A percentile compares a stretch with the other conserved stretches of the same genome.
Conservation (phyloP, 2,329 filamentous ascomycete species). For the Chrysosporium queenslandicum region DNA sequence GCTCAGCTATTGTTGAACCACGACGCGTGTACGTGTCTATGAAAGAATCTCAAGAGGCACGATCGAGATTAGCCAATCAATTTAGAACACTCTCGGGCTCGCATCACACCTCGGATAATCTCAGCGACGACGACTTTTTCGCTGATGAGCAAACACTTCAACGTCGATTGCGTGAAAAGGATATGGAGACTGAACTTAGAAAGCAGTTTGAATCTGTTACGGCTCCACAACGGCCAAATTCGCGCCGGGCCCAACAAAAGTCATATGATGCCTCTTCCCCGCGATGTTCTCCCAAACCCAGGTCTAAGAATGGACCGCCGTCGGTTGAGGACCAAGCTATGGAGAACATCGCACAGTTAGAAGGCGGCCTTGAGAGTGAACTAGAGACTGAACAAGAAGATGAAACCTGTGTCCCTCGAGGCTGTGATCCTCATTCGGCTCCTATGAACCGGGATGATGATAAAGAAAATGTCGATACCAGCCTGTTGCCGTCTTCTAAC, state of each 20-base stretch:
- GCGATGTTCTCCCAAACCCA: neutral
- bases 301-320: neutral
- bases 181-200: slow-evolving; percentile 28
- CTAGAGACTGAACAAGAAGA: slow-evolving; percentile 41
- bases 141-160: slow-evolving; percentile 34
- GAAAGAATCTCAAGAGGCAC: slow-evolving; percentile 37
- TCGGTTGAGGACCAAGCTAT: neutral
- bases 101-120: slow-evolving; percentile 24
- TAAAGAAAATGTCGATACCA: slow-evolving; percentile 38
- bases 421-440: slow-evolving; percentile 23
- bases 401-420: slow-evolving; percentile 23
- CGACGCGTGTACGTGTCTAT: slow-evolving; percentile 37
- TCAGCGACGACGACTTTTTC: slow-evolving; percentile 37
- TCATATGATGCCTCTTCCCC: slow-evolving; percentile 10
- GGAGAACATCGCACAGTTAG: neutral
- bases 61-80: slow-evolving; percentile 28
- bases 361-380: slow-evolving; percentile 8
- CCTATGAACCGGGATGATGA: slow-evolving; percentile 34
- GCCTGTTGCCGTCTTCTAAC: slow-evolving; percentile 22
- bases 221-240: slow-evolving; percentile 24
- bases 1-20: slow-evolving; percentile 33
- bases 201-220: slow-evolving; percentile 30
- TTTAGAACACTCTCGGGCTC: slow-evolving; percentile 29
- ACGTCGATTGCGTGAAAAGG: slow-evolving; percentile 26
- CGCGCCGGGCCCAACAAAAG: slow-evolving; percentile 13